Evolutionary conservation across 108 stramenopile species (phyloP).

Genomic region (Conticribra weissflogii): DNA sequence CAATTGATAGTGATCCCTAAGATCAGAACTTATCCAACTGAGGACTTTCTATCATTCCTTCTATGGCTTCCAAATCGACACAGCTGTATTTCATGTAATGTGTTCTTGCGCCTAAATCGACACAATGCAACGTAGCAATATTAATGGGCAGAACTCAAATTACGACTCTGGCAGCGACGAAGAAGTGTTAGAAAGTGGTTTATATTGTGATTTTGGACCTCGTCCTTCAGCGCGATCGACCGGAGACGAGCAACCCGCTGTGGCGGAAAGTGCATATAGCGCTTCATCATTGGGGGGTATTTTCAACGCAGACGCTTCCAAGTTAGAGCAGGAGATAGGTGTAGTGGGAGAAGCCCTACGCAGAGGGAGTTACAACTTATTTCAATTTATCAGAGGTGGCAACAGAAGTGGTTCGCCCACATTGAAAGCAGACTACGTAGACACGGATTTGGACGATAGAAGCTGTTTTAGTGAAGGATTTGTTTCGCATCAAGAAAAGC

Average conservation of each 20-base stretch:
- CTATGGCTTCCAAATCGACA: too few relatives aligned
- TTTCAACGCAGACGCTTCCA: not conserved
- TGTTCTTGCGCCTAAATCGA: too few relatives aligned
- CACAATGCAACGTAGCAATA: not conserved
- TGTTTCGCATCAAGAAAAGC: not conserved
- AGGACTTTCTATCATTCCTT: too few relatives aligned
- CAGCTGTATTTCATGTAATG: not conserved
- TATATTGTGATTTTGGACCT: conserved; percentile 22
- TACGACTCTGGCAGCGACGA: conserved; percentile 2
- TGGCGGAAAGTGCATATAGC: not conserved
- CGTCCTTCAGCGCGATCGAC: not conserved
- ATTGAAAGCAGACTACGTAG: not conserved
- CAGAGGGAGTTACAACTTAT: not conserved
- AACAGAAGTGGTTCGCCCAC: not conserved
- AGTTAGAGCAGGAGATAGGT: not conserved
- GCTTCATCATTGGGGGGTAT: too few relatives aligned
- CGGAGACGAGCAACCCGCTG: not conserved
- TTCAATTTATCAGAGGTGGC: not conserved
- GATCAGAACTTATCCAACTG: too few relatives aligned
- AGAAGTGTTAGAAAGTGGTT: conserved; percentile 16
- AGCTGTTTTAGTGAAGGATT: not conserved
- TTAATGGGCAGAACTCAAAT: not conserved
- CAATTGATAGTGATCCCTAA: too few relatives aligned
- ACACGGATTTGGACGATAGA: not conserved
- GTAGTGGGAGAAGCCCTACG: not conserved